A percentile compares a stretch with the other conserved stretches of the same genome.
Conservation (phyloP, 352 stramenopile genomes). For the Pythium brassicae region DNA sequence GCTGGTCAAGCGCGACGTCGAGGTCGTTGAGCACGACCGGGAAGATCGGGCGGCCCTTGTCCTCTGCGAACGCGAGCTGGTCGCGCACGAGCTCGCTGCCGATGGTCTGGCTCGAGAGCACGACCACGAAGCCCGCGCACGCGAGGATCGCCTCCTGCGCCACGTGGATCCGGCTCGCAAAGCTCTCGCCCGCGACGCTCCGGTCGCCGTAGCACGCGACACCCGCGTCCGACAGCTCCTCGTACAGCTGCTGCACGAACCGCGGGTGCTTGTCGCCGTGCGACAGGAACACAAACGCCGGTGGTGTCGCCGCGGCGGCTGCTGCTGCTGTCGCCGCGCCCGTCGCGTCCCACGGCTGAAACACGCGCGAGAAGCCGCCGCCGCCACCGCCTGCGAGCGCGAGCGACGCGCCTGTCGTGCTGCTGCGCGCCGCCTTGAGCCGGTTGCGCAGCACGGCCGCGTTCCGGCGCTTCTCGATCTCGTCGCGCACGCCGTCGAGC, state of each 20-base stretch:
- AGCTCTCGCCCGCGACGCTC: constrained; percentile 51
- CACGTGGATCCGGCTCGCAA: constrained; percentile 72
- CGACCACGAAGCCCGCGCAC: constrained; percentile 71
- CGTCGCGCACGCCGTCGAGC: constrained; percentile 75
- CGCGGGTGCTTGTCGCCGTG: constrained; percentile 66
- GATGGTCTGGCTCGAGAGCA: constrained; percentile 75
- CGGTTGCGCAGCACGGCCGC: constrained; percentile 39
- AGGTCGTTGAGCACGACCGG: constrained; percentile 77
- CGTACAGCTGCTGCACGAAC: constrained; percentile 68
- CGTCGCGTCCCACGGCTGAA: constrained; percentile 52
- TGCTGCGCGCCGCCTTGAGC: constrained; percentile 19
- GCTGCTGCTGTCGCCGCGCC: constrained; percentile 10
- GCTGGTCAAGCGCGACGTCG: constrained; percentile 66
- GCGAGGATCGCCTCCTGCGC: constrained; percentile 75
- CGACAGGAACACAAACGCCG: constrained; percentile 66
- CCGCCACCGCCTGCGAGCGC: constrained; percentile 12
- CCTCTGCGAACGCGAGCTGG: constrained; percentile 78
- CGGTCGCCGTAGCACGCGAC: constrained; percentile 67
- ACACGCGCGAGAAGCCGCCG: constrained; percentile 50
- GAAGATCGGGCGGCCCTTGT: constrained; percentile 81
- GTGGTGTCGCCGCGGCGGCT: no score
- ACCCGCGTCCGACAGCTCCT: constrained; percentile 45
- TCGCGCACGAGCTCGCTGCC: constrained; percentile 71
- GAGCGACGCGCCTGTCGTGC: constrained; percentile 22
- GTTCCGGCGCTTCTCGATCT: constrained; percentile 74